Base-by-base conservation (phyloP, 2,329 filamentous ascomycete species). In the Akanthomyces uredinophilus region DNA sequence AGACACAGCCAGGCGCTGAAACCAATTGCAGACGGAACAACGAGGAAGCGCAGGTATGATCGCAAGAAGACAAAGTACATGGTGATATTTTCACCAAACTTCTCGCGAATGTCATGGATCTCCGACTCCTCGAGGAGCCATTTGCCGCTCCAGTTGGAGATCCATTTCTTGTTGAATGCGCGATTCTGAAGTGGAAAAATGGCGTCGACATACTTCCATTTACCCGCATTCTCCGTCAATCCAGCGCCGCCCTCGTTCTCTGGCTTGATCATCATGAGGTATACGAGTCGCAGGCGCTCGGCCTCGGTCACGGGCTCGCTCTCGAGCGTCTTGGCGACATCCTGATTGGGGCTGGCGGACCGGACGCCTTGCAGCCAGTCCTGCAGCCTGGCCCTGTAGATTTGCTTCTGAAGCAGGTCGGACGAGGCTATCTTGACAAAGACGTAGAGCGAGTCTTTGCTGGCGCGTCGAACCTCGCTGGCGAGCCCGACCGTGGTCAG, bases 51-150 rank as follows among this genome's bases (percentile, higher is more conserved):
- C 71, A 96, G 96, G 76, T 98, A 98, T 39, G 89, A 89, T 71
- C 96, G 91, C 37, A 96, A 83, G 71, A 98, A 98, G 44, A 93
- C 92, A 73, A 96, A 98, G 78, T 98, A 98, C 74, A 96, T 96
- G 41, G 91, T 94, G 63, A 97, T 90, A 72, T 86, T 89, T 74
- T 94, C 89, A 54, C 91, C 91, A 73, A 92, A 92, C 66, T 87
- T 82, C 70, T 92, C 82, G 29, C 89, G 85, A 65, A 96, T 92
- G 52, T 85, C 82, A 70, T 90, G 85, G n/a, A 96, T 78, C 68
- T 92, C 85, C 55, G 81, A 74, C 41, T 85, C 76, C 60, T 86
- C 84, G 27, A 93, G 78, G 49, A 87, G 81, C 64, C 88, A 89
- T 72, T 89, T 90, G 55, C 82, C 85, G 69, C 88, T 88, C 83